Evolutionary conservation across 805 yeast species (phyloP).

Genomic region (Candida schatavii): DNA sequence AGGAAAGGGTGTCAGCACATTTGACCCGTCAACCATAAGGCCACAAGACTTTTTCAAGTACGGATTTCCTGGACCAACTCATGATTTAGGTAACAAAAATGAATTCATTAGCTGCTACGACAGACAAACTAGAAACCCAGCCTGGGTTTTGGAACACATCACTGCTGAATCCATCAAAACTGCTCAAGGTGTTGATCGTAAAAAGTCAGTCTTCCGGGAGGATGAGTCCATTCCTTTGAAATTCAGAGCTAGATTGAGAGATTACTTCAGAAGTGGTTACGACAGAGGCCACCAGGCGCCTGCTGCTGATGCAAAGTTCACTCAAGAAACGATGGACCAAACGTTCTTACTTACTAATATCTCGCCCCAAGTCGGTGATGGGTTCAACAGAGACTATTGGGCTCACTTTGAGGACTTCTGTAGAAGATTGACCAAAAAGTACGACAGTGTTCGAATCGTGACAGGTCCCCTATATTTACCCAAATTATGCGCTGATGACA

Average conservation of each 20-base stretch:
- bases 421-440: slow-evolving; percentile 69
- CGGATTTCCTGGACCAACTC: slow-evolving; percentile 95
- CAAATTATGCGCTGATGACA: slow-evolving; percentile 74
- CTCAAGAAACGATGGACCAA: slow-evolving; percentile 91
- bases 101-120: slow-evolving; percentile 88
- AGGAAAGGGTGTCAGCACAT: slow-evolving; percentile 8
- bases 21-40: slow-evolving; percentile 43
- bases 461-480: slow-evolving; percentile 96
- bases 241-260: slow-evolving; percentile 75
- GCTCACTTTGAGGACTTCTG: slow-evolving; percentile 92
- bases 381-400: slow-evolving; percentile 97
- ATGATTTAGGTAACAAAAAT: slow-evolving; percentile 68
- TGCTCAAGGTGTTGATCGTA: slow-evolving; percentile 63
- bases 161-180: slow-evolving; percentile 65
- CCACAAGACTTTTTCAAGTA: slow-evolving; percentile 85
- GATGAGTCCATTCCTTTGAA: slow-evolving; percentile 75
- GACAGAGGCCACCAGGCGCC: slow-evolving; percentile 98
- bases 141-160: slow-evolving; percentile 86
- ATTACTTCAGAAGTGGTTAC: slow-evolving; percentile 92
- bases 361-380: slow-evolving; percentile 96
- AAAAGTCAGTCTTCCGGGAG: slow-evolving; percentile 79
- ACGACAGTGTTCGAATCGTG: slow-evolving; percentile 75
- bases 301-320: slow-evolving; percentile 93
- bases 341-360: slow-evolving; percentile 88
- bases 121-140: slow-evolving; percentile 80